A percentile compares a stretch with the other conserved stretches of the same genome.
phyloP scores from a whole-genome alignment of 805 yeast species.

The Saturnispora sekii region DNA sequence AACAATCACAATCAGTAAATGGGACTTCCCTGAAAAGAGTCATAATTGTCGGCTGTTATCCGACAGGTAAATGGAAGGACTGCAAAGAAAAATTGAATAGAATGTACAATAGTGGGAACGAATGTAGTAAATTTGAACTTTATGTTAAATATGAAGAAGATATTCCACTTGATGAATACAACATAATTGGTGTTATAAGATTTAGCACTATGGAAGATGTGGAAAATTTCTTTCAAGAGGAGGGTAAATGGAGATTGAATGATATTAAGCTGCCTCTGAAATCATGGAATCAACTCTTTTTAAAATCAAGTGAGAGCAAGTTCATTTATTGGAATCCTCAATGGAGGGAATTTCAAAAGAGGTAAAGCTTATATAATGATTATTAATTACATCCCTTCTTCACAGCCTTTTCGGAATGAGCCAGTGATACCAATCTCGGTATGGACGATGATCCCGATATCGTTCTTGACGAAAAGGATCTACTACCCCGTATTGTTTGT shows the following conservation, averaged over 20 bases:
- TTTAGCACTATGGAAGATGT: background rate
- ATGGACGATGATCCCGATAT: slow-evolving; percentile 7
- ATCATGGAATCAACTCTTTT: background rate
- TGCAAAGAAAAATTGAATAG: background rate
- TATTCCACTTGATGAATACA: background rate
- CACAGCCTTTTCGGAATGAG: slow-evolving; percentile 6
- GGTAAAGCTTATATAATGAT: background rate
- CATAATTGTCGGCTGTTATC: slow-evolving; percentile 8
- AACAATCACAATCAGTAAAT: background rate
- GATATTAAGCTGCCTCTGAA: background rate
- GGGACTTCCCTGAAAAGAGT: background rate
- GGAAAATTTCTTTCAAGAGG: background rate
- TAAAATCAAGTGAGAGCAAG: background rate
- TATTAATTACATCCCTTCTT: slow-evolving; percentile 5
- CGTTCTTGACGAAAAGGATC: slow-evolving; percentile 1
- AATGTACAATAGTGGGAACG: slow-evolving; percentile 1
- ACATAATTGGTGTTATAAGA: slow-evolving; percentile 3
- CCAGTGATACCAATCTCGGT: slow-evolving; percentile 11
- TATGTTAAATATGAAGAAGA: slow-evolving; percentile 6
- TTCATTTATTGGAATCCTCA: background rate
- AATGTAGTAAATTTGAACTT: slow-evolving; percentile 10
- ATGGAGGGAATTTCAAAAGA: background rate
- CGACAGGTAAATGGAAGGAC: slow-evolving; percentile 4
- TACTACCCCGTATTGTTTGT: slow-evolving; percentile 1
- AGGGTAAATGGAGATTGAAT: background rate